phyloP scores from a whole-genome alignment of 176 grass and related monocot genomes.

The Phoenix roebelenii region DNA sequence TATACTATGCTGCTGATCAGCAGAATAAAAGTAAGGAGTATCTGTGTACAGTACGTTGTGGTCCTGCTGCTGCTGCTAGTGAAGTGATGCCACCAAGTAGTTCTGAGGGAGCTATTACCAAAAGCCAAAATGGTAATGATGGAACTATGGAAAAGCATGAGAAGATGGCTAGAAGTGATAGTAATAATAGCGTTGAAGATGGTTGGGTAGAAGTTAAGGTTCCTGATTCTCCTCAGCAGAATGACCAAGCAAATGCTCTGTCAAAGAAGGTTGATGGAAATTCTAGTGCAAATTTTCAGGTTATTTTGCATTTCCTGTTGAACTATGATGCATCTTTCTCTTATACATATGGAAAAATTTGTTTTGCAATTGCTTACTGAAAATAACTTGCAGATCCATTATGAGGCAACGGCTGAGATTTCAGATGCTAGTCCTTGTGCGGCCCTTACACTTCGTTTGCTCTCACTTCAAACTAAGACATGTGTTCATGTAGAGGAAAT shows the following conservation, averaged over 20 bases:
- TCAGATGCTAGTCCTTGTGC: constrained; percentile 61
- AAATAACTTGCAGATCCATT: constrained; percentile 45
- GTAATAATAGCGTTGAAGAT: constrained; percentile 54
- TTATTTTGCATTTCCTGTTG: too few species aligned
- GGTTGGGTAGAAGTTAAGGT: constrained; percentile 77
- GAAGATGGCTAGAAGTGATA: constrained; percentile 29
- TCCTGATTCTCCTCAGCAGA: constrained; percentile 33
- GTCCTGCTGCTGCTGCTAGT: constrained; percentile 27
- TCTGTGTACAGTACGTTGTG: constrained; percentile 76
- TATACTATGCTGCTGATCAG: constrained; percentile 57
- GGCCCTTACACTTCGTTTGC: constrained; percentile 61
- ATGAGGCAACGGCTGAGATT: constrained; percentile 97
- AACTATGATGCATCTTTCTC: too few species aligned
- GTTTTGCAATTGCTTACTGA: constrained; percentile 20
- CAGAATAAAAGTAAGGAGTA: constrained; percentile 51
- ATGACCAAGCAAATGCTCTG: constrained; percentile 10
- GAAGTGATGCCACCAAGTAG: constrained; percentile 25
- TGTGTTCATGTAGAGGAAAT: constrained; percentile 81
- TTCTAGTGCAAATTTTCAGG: constrained; percentile 34
- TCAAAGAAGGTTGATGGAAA: constrained; percentile 23
- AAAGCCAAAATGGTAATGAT: constrained; percentile 15
- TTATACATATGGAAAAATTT: background rate
- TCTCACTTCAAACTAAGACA: constrained; percentile 75
- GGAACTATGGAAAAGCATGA: constrained; percentile 34
- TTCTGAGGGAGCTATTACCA: constrained; percentile 32